Evolutionary conservation across 768 basidiomycete species (phyloP).

Genomic region (Inosperma sp.): DNA sequence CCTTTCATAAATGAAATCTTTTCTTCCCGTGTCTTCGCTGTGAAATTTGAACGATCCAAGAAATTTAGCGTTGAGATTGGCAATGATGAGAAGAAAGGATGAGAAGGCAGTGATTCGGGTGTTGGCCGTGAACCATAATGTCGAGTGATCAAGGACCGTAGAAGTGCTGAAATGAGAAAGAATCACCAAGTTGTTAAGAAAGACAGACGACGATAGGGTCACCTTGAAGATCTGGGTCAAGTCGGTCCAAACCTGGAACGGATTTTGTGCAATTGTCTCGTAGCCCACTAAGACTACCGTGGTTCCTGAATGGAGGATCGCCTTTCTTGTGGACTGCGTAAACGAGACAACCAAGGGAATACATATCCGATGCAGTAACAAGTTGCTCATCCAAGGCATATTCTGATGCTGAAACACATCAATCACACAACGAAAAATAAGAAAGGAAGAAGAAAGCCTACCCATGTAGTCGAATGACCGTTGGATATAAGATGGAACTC

Average conservation of each 20-base stretch:
- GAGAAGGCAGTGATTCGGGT: slow-evolving; percentile 73
- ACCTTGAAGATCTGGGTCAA: slow-evolving; percentile 77
- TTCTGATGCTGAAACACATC: slow-evolving; percentile 68
- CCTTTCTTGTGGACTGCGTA: slow-evolving; percentile 91
- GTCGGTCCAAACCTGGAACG: slow-evolving; percentile 53
- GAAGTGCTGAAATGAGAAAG: slow-evolving; percentile 50
- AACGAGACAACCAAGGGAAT: slow-evolving; percentile 84
- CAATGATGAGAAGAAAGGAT: slow-evolving; percentile 91
- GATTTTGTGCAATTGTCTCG: slow-evolving; percentile 67
- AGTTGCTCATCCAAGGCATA: slow-evolving; percentile 89
- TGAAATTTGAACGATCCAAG: slow-evolving; percentile 92
- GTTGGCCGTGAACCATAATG: slow-evolving; percentile 69
- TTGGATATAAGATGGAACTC: slow-evolving; percentile 77
- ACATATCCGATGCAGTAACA: slow-evolving; percentile 87
- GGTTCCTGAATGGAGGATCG: slow-evolving; percentile 81
- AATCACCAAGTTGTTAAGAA: slow-evolving; percentile 8
- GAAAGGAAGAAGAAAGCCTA: slow-evolving; percentile 28
- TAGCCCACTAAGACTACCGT: slow-evolving; percentile 64
- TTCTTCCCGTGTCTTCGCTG: slow-evolving; percentile 89
- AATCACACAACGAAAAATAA: neutral
- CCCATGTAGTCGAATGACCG: slow-evolving; percentile 95
- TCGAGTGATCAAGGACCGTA: slow-evolving; percentile 77
- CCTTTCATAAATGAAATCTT: slow-evolving; percentile 97
- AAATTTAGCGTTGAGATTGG: slow-evolving; percentile 96
- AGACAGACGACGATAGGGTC: slow-evolving; percentile 6